Base-by-base conservation (phyloP, 768 basidiomycete genomes). In the Lentinula boryana region DNA sequence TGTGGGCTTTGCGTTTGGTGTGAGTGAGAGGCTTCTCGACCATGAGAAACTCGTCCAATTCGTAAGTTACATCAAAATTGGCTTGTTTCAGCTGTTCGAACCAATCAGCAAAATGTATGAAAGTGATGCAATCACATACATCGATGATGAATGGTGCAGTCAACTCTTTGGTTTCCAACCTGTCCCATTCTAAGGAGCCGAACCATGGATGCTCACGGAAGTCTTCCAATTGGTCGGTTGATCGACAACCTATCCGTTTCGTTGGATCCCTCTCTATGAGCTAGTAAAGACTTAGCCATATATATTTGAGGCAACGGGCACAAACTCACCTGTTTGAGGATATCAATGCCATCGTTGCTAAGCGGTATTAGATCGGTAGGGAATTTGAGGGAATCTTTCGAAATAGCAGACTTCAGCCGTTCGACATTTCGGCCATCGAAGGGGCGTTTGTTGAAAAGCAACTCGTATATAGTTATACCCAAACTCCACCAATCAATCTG, bases 11-110 rank as follows among this genome's bases (percentile, higher is more conserved):
- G 38, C 97, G 87, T 73, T 94, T 97, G 49, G 90, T 80, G 63
- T 95, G 94, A 60, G 93, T 97, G 59, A 98, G 76, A n/a, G 96
- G 96, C 71, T 98, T 98, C 75, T 98, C 96, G 56, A 95, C 95
- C 82, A 98, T 85, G 68, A 99, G 74, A 68, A 98, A 90, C 72
- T 99, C 97, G 70, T 99, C 95, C 9, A 99, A 83, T 76, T 98
- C 97, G 69, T 98, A 95, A 38, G 93, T 87, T 40, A 97, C 89
- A 70, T 99, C 96, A 72, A 98, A 99, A 72, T 99, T 98, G n/a
- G 95, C 92, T 74, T 89, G 89, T 71, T 95, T 95, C 73, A 89
- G 86, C 95, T 99, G 69, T 31, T 62, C 6, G n/a, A 16, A 27
- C 7, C 4, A 18, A 23, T 48, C 16, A 48, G 40, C 18, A 18